Conservation (phyloP, 345 rosid species). For the Psidium friedrichsthalianum region DNA sequence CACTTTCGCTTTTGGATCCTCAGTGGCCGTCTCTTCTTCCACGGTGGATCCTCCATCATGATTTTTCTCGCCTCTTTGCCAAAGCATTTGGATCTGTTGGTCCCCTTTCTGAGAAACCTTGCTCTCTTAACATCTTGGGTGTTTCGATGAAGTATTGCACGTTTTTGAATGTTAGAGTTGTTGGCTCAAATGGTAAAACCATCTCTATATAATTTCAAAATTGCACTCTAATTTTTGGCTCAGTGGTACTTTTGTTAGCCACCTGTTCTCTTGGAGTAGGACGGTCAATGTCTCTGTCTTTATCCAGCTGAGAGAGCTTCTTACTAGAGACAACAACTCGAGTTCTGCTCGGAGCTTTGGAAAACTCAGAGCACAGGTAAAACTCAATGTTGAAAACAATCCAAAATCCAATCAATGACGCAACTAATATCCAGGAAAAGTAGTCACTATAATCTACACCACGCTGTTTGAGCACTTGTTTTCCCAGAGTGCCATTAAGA, state of each 20-base stretch:
- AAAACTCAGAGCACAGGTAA: constrained; percentile 18
- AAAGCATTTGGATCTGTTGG: no score
- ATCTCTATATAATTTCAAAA: constrained; percentile 4
- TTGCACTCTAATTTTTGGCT: not conserved
- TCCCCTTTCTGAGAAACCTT: no score
- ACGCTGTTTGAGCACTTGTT: constrained; percentile 9
- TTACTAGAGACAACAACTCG: constrained; percentile 12
- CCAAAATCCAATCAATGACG: constrained; percentile 31
- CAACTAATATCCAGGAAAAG: constrained; percentile 27
- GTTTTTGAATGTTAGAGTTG: constrained; percentile 15
- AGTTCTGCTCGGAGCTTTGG: constrained; percentile 15
- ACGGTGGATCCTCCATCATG: no score
- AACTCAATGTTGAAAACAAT: constrained; percentile 24
- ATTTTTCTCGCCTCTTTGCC: no score
- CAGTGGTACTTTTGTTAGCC: not conserved
- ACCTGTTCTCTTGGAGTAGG: not conserved
- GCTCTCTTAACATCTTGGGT: constrained; percentile 22
- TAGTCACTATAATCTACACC: constrained; percentile 22
- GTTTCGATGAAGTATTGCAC: constrained; percentile 20
- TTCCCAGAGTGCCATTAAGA: constrained; percentile 22
- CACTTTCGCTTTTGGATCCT: no score
- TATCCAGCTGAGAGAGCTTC: constrained; percentile 1
- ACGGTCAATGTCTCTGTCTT: not conserved
- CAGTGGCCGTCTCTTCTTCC: no score
- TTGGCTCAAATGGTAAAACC: constrained; percentile 26